Evolutionary conservation across 1,284 basidiomycete species (phyloP).

Genomic region (Microbotryum scabiosae): DNA sequence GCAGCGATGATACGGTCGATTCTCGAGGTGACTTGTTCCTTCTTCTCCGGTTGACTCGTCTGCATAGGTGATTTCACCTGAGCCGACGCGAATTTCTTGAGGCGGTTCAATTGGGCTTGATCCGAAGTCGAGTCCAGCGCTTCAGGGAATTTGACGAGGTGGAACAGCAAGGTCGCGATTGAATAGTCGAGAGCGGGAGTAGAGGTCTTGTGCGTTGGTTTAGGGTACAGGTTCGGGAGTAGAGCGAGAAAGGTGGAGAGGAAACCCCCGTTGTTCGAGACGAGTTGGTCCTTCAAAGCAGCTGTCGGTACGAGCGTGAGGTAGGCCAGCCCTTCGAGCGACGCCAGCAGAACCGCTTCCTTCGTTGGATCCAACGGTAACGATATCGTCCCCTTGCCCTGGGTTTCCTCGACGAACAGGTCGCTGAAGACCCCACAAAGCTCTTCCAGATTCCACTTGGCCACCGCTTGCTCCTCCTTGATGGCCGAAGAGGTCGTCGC

Average conservation of each 20-base stretch:
- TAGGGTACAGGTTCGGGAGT: constrained; percentile 39
- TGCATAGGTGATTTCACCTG: constrained; percentile 23
- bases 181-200: constrained; percentile 59
- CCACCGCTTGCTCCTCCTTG: constrained; percentile 20
- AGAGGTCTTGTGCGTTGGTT: constrained; percentile 11
- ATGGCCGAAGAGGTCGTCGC: constrained; percentile 26
- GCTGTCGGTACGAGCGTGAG: constrained; percentile 58
- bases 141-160: constrained; percentile 62
- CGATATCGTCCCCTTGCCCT: constrained; percentile 32
- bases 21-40: constrained; percentile 52
- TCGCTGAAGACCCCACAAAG: constrained; percentile 54
- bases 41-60: constrained; percentile 46
- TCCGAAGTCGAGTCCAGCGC: constrained; percentile 62
- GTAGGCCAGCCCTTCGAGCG: constrained; percentile 71
- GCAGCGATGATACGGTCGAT: constrained; percentile 49
- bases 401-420: constrained; percentile 44
- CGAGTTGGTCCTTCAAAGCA: constrained; percentile 47
- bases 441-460: constrained; percentile 38
- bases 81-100: constrained; percentile 23
- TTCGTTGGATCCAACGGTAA: neutral
- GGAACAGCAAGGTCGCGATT: constrained; percentile 60
- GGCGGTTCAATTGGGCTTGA: constrained; percentile 41
- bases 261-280: constrained; percentile 53
- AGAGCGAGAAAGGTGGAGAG: constrained; percentile 54
- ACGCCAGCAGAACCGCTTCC: constrained; percentile 48